Percentiles rank a stretch among this genome's conserved stretches.
Evolutionary conservation across 352 stramenopile species (phyloP).

Genomic region (Pythium aquatile): DNA sequence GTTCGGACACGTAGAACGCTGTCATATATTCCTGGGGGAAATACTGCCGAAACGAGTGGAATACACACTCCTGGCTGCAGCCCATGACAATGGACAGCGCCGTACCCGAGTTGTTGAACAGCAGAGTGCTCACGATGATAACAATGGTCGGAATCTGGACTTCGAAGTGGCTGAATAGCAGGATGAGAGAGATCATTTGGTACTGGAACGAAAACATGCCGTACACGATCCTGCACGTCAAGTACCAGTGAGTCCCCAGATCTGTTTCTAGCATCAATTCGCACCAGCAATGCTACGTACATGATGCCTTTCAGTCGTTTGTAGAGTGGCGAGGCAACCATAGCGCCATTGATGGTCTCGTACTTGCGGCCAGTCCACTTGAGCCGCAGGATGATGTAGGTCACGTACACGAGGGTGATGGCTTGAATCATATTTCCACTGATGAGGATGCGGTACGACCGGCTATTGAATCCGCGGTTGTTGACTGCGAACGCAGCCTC

Average conservation of each 20-base stretch:
- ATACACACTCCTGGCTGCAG: background rate
- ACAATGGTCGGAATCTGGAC: background rate
- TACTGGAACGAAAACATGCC: slow-evolving; percentile 16
- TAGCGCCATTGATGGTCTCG: slow-evolving; percentile 40
- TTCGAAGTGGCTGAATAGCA: background rate
- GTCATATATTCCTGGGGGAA: background rate
- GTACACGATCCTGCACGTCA: slow-evolving; percentile 15
- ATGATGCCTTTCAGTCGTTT: slow-evolving; percentile 60
- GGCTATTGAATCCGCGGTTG: background rate
- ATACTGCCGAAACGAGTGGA: background rate
- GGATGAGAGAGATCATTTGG: slow-evolving; percentile 9
- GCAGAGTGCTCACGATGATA: background rate
- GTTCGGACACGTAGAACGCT: background rate
- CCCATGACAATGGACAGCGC: background rate
- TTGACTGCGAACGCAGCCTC: background rate
- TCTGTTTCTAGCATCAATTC: background rate
- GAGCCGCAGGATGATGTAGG: slow-evolving; percentile 32
- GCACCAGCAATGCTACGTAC: slow-evolving; percentile 24
- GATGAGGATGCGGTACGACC: slow-evolving; percentile 18
- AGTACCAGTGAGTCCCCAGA: background rate
- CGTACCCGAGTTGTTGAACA: background rate
- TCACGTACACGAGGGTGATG: too few species aligned
- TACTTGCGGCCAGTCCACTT: slow-evolving; percentile 51
- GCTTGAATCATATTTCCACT: background rate
- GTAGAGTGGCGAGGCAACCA: slow-evolving; percentile 56